phyloP scores from a whole-genome alignment of 306 rosid species.

The Coriaria nepalensis region DNA sequence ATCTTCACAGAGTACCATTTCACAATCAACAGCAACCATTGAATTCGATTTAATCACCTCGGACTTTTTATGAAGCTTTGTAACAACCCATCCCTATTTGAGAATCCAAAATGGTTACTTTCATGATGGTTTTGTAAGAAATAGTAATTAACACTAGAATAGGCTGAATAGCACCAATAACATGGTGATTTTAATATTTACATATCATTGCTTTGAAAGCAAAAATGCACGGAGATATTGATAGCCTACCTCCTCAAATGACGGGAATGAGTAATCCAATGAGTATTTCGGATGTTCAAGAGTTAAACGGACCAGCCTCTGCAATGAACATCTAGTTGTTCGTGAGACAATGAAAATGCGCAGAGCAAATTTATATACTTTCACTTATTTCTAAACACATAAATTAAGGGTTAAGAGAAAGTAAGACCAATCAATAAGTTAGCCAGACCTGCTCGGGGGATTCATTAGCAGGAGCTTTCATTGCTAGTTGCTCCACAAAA shows the following conservation, averaged over 20 bases:
- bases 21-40: slow-evolving; percentile 84
- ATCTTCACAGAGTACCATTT: slow-evolving; percentile 91
- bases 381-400: too few relatives aligned
- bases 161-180: not conserved
- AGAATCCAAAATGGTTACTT: slow-evolving; percentile 17
- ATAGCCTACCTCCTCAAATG: slow-evolving; percentile 44
- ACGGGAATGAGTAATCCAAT: slow-evolving; percentile 43
- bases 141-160: too few relatives aligned
- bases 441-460: slow-evolving; percentile 55
- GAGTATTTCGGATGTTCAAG: slow-evolving; percentile 64
- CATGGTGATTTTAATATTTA: not conserved
- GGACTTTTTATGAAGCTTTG: slow-evolving; percentile 36
- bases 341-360: too few relatives aligned
- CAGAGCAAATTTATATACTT: too few relatives aligned
- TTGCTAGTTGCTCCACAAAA: slow-evolving; percentile 21
- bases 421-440: not conserved
- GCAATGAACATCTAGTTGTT: slow-evolving; percentile 18
- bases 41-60: slow-evolving; percentile 31
- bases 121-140: not conserved
- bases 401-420: too few relatives aligned
- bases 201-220: not conserved
- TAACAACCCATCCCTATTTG: slow-evolving; percentile 57
- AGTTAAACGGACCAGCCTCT: slow-evolving; percentile 66
- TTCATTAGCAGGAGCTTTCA: slow-evolving; percentile 25
- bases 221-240: not conserved